Base-by-base conservation (phyloP, 2,329 filamentous ascomycete species). In the Botryotinia calthae region DNA sequence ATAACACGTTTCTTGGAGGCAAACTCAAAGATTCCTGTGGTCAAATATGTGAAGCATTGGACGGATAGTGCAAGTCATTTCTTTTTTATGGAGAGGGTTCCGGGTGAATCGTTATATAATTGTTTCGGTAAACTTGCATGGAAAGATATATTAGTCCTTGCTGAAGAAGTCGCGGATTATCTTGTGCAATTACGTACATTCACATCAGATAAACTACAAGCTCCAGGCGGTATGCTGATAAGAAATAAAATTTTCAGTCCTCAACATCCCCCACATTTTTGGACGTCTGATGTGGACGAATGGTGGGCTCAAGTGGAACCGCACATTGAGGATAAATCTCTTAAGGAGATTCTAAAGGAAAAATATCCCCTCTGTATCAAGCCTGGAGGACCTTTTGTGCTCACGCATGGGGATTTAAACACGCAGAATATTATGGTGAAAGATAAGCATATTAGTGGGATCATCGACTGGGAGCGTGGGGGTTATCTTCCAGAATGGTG, bases 401-500 rank as follows among this genome's bases (percentile, higher is more conserved):
- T 67, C 46, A n/a, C 64, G 25, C 64, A 67, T 54, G 64, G 46
- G 12, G 46, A 67, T n/a, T 28, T 51, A 18, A 20, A 48, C 18
- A 1, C 14, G 14, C 25, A 3, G 18, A 67, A 67, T 40, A 54
- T 67, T 28, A 67, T 67, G 28, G 34, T 67, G 9, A 67, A 67
- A 67, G 48, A 54, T 28, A 48, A 34, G 3, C 64, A 67, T 54
- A 6, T 54, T 9, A 28, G 20, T 18, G 64, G 44, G 6, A 34
- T 54, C 14, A 54, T 67, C 44, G 64, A 67, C 51, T 67, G 64
- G 46, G 64, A 67, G 7, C 7, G 1, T 40, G 64, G 42, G 14
- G 64, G 64, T 22, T 67, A 67, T 54, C 22, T 67, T 20, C 46
- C 64, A 18, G 64, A 40, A 37, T 54, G 28, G 64, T 66, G 44